These are phyloP conservation scores for Vaccinium corymbosum DNA, from an alignment of 148 eudicot species.

Conservation along the genomic window DNA sequence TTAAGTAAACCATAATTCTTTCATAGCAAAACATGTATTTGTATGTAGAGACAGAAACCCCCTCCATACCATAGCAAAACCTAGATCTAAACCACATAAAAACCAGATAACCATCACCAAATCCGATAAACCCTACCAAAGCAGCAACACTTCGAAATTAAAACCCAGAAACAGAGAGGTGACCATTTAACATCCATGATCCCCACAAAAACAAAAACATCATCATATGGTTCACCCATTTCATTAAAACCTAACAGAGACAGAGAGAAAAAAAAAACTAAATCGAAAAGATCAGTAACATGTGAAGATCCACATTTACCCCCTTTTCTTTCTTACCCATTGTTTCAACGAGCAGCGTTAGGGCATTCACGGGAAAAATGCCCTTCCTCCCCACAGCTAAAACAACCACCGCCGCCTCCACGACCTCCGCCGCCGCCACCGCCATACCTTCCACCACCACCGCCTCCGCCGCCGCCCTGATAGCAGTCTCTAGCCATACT, in stretches of 20 bases:
- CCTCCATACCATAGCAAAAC: neutral
- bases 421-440: constrained; percentile 23
- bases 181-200: neutral
- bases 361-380: constrained; percentile 52
- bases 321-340: neutral
- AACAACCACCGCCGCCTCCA: constrained; percentile 24
- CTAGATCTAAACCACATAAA: neutral
- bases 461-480: constrained; percentile 20
- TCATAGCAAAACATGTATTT: constrained; percentile 5
- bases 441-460: constrained; percentile 19
- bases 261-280: neutral
- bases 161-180: neutral
- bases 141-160: neutral
- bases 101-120: neutral
- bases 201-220: neutral
- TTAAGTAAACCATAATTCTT: constrained; percentile 3
- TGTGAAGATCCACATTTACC: neutral
- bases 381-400: constrained; percentile 38
- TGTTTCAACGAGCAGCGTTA: constrained; percentile 15
- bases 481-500: constrained; percentile 26
- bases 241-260: neutral
- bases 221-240: constrained; percentile 19
- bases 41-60: neutral
- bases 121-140: neutral
- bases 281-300: neutral